Evolutionary conservation across 768 basidiomycete species (phyloP).

Genomic region (Cubamyces lactineus): DNA sequence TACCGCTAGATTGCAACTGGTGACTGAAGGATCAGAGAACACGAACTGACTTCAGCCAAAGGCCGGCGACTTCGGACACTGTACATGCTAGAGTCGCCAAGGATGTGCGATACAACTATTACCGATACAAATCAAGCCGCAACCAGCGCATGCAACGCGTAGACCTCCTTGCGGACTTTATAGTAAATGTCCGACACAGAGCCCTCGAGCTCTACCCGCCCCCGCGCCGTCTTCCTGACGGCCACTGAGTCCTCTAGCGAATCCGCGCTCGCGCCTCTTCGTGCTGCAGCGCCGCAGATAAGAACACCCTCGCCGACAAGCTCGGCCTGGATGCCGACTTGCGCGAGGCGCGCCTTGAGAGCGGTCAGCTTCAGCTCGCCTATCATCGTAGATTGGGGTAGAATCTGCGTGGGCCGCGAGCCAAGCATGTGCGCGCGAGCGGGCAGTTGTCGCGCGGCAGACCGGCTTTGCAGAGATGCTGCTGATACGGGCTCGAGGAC

Average conservation of each 20-base stretch:
- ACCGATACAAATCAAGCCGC: conserved; percentile 47
- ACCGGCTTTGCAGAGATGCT: conserved; percentile 10
- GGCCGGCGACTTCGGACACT: background rate
- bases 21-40: no score
- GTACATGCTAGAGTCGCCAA: no score
- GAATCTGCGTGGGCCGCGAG: conserved; percentile 61
- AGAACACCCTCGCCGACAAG: conserved; percentile 97
- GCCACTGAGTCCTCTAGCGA: conserved; percentile 72
- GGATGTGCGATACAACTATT: conserved; percentile 5
- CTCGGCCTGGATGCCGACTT: conserved; percentile 84
- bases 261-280: conserved; percentile 44
- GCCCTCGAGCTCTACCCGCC: conserved; percentile 89
- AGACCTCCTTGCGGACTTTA: conserved; percentile 86
- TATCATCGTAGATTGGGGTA: conserved; percentile 94
- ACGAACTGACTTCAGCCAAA: no score
- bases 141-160: conserved; percentile 87
- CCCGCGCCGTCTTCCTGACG: conserved; percentile 84
- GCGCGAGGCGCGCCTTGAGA: conserved; percentile 78
- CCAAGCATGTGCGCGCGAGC: conserved; percentile 54
- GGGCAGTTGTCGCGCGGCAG: conserved; percentile 21
- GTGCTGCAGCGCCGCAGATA: conserved; percentile 74
- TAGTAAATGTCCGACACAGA: conserved; percentile 88
- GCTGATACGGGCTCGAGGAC: conserved; percentile 70
- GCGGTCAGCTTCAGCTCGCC: conserved; percentile 93
- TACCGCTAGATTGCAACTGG: no score